phyloP scores from a whole-genome alignment of 768 basidiomycete genomes.

The Flagelloscypha sp. region DNA sequence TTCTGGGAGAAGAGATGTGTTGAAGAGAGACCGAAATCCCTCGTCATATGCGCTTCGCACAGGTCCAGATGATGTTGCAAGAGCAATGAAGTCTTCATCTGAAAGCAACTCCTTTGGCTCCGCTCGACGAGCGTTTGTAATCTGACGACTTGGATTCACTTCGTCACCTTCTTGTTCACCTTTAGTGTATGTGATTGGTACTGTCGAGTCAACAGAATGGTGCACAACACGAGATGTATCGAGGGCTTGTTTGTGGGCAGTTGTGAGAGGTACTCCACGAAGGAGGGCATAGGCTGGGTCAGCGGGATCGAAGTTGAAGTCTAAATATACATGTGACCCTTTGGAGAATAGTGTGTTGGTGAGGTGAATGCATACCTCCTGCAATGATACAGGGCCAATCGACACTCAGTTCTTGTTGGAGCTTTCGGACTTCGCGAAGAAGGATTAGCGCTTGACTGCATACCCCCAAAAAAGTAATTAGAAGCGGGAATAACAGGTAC shows the following conservation, averaged over 20 bases:
- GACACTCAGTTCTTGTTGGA: conserved; percentile 37
- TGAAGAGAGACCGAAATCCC: conserved; percentile 26
- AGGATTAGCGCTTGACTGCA: conserved; percentile 72
- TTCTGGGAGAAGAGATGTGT: conserved; percentile 14
- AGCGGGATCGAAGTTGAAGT: conserved; percentile 84
- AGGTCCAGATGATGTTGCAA: conserved; percentile 32
- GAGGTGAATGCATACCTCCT: conserved; percentile 56
- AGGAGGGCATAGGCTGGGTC: conserved; percentile 80
- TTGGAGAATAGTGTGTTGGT: neutral
- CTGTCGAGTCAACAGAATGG: conserved; percentile 55
- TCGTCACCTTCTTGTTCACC: conserved; percentile 29
- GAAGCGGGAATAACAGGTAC: neutral
- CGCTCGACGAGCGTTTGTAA: conserved; percentile 65
- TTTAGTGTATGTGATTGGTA: conserved; percentile 23
- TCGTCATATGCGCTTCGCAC: conserved; percentile 65
- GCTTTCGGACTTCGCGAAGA: conserved; percentile 50
- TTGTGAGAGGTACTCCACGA: conserved; percentile 48
- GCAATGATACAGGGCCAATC: conserved; percentile 77
- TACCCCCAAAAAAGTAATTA: neutral
- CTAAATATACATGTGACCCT: conserved; percentile 30
- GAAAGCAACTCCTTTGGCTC: conserved; percentile 63
- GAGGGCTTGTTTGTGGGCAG: conserved; percentile 45
- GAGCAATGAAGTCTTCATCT: conserved; percentile 41
- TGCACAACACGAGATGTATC: conserved; percentile 65
- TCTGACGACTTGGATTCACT: conserved; percentile 58